A percentile compares a stretch with the other conserved stretches of the same genome.
Evolutionary conservation across 2,329 filamentous ascomycete genomes (phyloP).

Genomic region (Nigrograna mackinnonii): DNA sequence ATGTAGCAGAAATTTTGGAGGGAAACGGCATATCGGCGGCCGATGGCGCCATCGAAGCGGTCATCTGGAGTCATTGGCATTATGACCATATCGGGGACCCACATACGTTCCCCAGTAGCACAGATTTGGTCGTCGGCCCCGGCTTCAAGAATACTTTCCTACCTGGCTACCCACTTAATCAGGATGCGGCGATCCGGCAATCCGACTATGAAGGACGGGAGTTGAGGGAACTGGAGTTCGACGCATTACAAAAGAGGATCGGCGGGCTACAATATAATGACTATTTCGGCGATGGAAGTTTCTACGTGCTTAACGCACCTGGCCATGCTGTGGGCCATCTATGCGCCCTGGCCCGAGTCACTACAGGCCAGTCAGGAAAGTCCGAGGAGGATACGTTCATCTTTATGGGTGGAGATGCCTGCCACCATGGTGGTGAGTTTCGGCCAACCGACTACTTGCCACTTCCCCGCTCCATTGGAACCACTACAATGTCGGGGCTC

Average conservation of each 20-base stretch:
- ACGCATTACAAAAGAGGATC: conserved; percentile 27
- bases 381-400: conserved; percentile 11
- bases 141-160: conserved; percentile 51
- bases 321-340: conserved; percentile 56
- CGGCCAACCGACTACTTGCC: conserved; percentile 9
- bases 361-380: no score
- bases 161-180: conserved; percentile 49
- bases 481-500: no score
- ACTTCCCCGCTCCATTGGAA: no score
- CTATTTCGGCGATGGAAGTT: conserved; percentile 58
- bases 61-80: conserved; percentile 48
- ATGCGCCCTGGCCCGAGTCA: conserved; percentile 50
- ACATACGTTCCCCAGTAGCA: conserved; percentile 47
- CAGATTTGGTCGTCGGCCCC: conserved; percentile 56
- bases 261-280: conserved; percentile 52
- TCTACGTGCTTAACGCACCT: conserved; percentile 57
- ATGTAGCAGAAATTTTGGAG: conserved; percentile 22
- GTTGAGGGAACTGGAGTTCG: conserved; percentile 9
- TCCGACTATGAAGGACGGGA: conserved; percentile 4
- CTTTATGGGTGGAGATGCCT: conserved; percentile 19
- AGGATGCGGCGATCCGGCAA: conserved; percentile 10
- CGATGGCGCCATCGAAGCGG: conserved; percentile 31
- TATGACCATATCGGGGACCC: conserved; percentile 58
- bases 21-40: conserved; percentile 9
- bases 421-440: conserved; percentile 15